Conservation (phyloP, 2,329 filamentous ascomycete genomes). For the Talaromyces sp. region DNA sequence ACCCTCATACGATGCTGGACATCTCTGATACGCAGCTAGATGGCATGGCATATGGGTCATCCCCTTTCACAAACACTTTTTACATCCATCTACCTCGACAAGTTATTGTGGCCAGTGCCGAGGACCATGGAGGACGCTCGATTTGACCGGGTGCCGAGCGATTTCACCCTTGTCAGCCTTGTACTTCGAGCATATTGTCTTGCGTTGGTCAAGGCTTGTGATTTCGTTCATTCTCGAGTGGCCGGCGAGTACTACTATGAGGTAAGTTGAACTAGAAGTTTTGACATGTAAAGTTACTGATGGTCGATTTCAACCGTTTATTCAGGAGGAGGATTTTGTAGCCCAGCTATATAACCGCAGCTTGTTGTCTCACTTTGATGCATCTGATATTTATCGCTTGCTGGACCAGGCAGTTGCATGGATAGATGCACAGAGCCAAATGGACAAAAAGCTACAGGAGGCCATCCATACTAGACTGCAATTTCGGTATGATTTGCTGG, state of each 20-base stretch:
- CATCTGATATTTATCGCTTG: constrained; percentile 57
- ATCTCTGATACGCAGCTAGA: constrained; percentile 54
- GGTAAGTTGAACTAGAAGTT: constrained; percentile 50
- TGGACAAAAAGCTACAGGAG: constrained; percentile 42
- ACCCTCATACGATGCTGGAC: not conserved
- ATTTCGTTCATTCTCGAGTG: constrained; percentile 75
- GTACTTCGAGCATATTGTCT: constrained; percentile 85
- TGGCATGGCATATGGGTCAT: constrained; percentile 97
- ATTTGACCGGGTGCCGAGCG: constrained; percentile 50
- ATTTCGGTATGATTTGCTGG: constrained; percentile 60
- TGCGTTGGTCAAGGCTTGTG: constrained; percentile 79
- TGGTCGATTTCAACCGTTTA: not conserved
- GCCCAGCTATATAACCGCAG: constrained; percentile 85
- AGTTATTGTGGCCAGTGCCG: constrained; percentile 72
- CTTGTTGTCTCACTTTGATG: constrained; percentile 67
- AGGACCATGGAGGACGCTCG: constrained; percentile 65
- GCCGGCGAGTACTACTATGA: constrained; percentile 89
- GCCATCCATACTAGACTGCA: constrained; percentile 68
- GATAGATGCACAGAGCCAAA: constrained; percentile 44
- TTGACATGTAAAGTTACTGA: constrained; percentile 15
- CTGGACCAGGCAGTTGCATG: constrained; percentile 60
- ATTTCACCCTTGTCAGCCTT: constrained; percentile 57
- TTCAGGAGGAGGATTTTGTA: constrained; percentile 91
- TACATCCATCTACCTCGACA: constrained; percentile 88
- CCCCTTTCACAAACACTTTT: constrained; percentile 93